Evolutionary conservation across 345 rosid genomes (phyloP).

Genomic region (Sapria himalayana): DNA sequence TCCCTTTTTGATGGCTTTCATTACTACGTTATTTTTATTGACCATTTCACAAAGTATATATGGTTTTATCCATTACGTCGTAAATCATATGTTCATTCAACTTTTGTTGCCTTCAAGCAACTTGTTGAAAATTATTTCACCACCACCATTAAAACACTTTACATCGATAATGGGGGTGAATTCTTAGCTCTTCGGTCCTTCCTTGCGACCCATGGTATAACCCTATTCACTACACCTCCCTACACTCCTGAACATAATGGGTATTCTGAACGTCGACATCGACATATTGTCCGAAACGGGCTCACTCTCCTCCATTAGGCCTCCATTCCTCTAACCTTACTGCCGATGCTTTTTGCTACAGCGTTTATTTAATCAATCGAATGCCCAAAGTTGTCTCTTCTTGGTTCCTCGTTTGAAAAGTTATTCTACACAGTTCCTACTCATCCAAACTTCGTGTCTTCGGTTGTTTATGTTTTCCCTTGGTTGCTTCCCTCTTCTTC

Average conservation of each 20-base stretch:
- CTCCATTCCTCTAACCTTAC: no score
- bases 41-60: background rate
- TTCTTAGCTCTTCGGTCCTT: background rate
- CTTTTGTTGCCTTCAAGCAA: background rate
- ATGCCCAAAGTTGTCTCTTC: background rate
- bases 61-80: background rate
- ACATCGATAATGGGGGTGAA: background rate
- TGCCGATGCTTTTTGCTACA: no score
- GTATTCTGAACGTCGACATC: background rate
- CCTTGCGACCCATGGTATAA: background rate
- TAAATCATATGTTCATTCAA: background rate
- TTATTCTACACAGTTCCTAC: background rate
- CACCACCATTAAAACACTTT: background rate
- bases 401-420: background rate
- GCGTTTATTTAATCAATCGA: no score
- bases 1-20: background rate
- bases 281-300: background rate
- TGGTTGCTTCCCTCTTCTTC: background rate
- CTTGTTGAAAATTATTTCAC: background rate
- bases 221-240: background rate
- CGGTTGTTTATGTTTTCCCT: constrained; percentile 1
- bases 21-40: background rate
- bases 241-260: background rate
- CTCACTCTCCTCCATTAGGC: background rate
- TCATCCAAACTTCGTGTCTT: background rate